Base-by-base conservation (phyloP, 106 monocot species). In the Acanthochlamys bracteata region DNA sequence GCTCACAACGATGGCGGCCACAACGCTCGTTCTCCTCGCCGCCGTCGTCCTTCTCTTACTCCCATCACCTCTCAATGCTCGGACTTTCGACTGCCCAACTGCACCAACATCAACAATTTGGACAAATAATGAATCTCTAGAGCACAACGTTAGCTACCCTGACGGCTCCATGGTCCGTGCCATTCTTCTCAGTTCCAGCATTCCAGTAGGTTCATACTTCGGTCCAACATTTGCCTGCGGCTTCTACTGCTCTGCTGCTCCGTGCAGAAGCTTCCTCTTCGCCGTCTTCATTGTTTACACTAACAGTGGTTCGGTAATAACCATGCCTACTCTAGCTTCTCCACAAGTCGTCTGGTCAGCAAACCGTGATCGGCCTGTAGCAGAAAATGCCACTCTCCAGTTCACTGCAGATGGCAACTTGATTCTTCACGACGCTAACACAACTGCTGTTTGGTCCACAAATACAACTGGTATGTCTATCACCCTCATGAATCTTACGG, bases 311-410 rank as follows among this genome's bases (percentile, higher is more conserved):
- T 66, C 24, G 23, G 0, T 10, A 8, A 58, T 70, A 57, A 52
- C 41, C 25, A 4, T 10, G 4, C 0, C 41, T 14, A 23, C 16
- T 6, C 0, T 8, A 4, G 72, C 20, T 23, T 4, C 54, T 22
- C 82, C 81, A 3, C 69, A 41, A 16, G 69, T 83, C 10, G 53
- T 92, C 19, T 86, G 86, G 91, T 69, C 84, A 0, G 73, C 86
- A 46, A 92, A 92, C 55, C 70, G 76, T 40, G 41, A 70, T 42
- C 72, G 23, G 1, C 83, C 75, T 3, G 71, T 84, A 10, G 7
- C 33, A 0, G 65, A 74, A 53, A 84, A 87, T 52, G 80, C 83
- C 41, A 81, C 83, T 3, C 45, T 86, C 14, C 52, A 73, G 2
- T 63, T 92, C 39, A 59, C 61, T 24, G 0, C 55, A 39, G 76